phyloP scores from a whole-genome alignment of 306 rosid species.

The Cicer judaicum region DNA sequence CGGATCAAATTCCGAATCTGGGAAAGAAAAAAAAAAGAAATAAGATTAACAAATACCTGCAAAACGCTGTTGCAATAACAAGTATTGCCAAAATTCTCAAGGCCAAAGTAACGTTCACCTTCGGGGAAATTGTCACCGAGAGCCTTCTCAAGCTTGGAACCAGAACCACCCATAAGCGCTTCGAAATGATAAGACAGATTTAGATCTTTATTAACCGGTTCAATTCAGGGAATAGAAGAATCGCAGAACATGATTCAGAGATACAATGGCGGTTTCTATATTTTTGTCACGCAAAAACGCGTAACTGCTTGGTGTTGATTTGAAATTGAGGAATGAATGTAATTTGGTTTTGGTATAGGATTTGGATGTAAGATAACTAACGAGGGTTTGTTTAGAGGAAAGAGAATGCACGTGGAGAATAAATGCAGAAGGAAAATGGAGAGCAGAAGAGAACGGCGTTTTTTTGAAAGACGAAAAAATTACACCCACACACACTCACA shows the following conservation, averaged over 20 bases:
- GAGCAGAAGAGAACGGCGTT: too few relatives aligned
- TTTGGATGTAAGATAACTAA: too few relatives aligned
- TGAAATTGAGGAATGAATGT: too few relatives aligned
- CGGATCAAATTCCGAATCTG: neutral
- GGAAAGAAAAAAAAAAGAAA: neutral
- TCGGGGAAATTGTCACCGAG: constrained; percentile 98
- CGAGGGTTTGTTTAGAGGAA: too few relatives aligned
- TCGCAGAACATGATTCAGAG: neutral
- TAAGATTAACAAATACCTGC: constrained; percentile 59
- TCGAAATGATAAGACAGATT: constrained; percentile 31
- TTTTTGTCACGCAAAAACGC: too few relatives aligned
- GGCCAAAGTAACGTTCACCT: constrained; percentile 97
- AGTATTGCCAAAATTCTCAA: constrained; percentile 96
- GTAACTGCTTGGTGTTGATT: too few relatives aligned
- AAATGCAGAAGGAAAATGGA: too few relatives aligned
- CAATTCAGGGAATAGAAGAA: constrained; percentile 48
- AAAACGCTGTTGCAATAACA: constrained; percentile 98
- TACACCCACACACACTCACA: too few relatives aligned
- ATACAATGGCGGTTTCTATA: too few relatives aligned
- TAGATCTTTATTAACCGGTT: constrained; percentile 58
- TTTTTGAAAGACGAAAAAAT: too few relatives aligned
- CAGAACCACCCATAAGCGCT: constrained; percentile 85
- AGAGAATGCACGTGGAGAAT: too few relatives aligned
- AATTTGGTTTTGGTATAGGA: too few relatives aligned
- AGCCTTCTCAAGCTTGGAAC: constrained; percentile 98